A percentile compares a stretch with the other conserved stretches of the same genome.
These are phyloP conservation scores for Corylus heterophylla DNA, from an alignment of 306 rosid genomes.

Conservation along the genomic window DNA sequence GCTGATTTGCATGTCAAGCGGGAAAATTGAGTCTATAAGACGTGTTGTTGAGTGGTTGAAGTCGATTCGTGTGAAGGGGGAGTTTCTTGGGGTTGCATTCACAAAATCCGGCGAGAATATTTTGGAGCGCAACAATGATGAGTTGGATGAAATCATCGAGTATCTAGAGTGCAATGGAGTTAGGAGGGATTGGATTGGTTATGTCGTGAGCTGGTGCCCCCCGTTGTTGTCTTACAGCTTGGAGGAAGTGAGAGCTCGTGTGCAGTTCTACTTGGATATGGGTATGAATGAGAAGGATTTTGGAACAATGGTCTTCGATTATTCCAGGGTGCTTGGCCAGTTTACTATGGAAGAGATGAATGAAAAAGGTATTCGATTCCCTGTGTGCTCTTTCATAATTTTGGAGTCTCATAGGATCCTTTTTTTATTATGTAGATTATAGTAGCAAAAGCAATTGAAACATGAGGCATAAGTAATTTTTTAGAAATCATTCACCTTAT, in stretches of 20 bases:
- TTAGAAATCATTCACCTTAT: neutral
- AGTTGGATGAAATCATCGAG: slow-evolving; percentile 68
- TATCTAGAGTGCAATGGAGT: slow-evolving; percentile 76
- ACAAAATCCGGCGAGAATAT: slow-evolving; percentile 64
- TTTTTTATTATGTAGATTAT: neutral
- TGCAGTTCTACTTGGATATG: slow-evolving; percentile 64
- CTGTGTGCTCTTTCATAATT: neutral
- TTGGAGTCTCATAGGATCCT: slow-evolving; percentile 12
- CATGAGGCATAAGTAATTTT: neutral
- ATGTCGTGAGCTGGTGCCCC: slow-evolving; percentile 79
- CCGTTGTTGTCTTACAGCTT: slow-evolving; percentile 65
- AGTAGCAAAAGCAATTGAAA: neutral
- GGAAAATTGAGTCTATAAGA: slow-evolving; percentile 60
- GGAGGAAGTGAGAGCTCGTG: slow-evolving; percentile 72
- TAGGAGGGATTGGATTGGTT: slow-evolving; percentile 86
- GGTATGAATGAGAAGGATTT: slow-evolving; percentile 78
- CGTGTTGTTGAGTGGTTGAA: slow-evolving; percentile 70
- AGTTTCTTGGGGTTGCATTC: slow-evolving; percentile 60
- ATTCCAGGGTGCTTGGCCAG: slow-evolving; percentile 70
- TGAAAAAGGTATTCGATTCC: slow-evolving; percentile 60
- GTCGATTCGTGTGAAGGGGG: slow-evolving; percentile 67
- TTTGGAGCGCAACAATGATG: slow-evolving; percentile 49
- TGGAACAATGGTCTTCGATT: slow-evolving; percentile 98
- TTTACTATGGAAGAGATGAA: slow-evolving; percentile 70
- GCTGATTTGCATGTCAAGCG: slow-evolving; percentile 80